These are phyloP conservation scores for Beta macrorhiza DNA, from an alignment of 179 eudicot species.

Conservation along the genomic window DNA sequence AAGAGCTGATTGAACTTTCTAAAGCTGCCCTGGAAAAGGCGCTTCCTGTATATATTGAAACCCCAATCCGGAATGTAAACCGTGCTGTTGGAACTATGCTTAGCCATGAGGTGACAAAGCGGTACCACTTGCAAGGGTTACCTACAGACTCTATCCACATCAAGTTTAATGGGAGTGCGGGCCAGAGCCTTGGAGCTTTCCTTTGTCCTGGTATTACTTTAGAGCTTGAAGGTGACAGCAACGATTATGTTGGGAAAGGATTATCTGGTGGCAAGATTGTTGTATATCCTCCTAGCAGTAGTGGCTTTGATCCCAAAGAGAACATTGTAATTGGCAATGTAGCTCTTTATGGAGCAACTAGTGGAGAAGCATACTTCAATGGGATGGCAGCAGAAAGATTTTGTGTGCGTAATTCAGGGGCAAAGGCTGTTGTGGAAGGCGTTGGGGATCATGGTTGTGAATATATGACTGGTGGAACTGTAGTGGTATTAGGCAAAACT, in stretches of 20 bases:
- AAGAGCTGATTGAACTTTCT: constrained; percentile 56
- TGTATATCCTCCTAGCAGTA: constrained; percentile 88
- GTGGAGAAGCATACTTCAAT: constrained; percentile 92
- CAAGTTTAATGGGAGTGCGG: constrained; percentile 91
- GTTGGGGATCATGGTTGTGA: constrained; percentile 99
- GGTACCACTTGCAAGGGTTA: constrained; percentile 65
- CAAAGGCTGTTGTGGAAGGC: constrained; percentile 95
- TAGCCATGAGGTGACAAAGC: constrained; percentile 95
- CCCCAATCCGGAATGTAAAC: constrained; percentile 73
- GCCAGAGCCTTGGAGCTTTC: constrained; percentile 98
- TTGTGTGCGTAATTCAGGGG: constrained; percentile 96
- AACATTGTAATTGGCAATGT: constrained; percentile 98
- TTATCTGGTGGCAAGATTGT: constrained; percentile 90
- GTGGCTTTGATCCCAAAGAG: constrained; percentile 95
- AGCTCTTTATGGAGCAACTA: constrained; percentile 90
- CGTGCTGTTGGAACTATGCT: constrained; percentile 99
- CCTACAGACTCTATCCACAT: constrained; percentile 85
- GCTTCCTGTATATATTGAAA: constrained; percentile 83
- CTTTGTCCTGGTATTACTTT: constrained; percentile 87
- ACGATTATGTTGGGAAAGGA: constrained; percentile 98
- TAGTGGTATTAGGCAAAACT: constrained; percentile 86
- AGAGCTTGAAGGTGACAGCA: constrained; percentile 98
- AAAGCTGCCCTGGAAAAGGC: constrained; percentile 72
- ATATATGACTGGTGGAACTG: constrained; percentile 98
- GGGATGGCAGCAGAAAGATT: constrained; percentile 99